phyloP scores from a whole-genome alignment of 176 grass and related monocot genomes.

The Oryza meyeriana region DNA sequence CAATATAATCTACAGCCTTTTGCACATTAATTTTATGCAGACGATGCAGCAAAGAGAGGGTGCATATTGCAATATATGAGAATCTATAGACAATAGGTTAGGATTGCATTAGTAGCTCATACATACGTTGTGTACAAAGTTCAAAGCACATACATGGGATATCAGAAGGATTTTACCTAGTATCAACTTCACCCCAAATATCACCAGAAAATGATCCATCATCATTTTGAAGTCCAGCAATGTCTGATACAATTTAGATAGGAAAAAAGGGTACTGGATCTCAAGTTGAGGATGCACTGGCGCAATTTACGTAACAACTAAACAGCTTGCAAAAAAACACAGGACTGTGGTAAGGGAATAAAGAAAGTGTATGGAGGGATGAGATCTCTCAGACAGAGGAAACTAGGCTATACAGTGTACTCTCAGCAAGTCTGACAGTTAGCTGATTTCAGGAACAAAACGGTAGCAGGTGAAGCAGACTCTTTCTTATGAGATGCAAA shows the following conservation, averaged over 20 bases:
- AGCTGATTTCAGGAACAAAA: not conserved
- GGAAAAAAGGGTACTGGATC: slow-evolving; percentile 31
- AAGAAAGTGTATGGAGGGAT: not conserved
- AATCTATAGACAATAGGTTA: slow-evolving; percentile 54
- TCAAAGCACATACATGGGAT: not conserved
- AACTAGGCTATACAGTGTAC: not conserved
- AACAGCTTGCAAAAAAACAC: not conserved
- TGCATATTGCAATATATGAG: slow-evolving; percentile 81
- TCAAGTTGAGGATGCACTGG: not conserved
- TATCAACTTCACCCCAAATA: slow-evolving; percentile 91
- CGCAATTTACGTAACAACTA: not conserved
- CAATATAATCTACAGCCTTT: slow-evolving; percentile 80
- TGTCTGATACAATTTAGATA: slow-evolving; percentile 55
- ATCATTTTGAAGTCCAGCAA: slow-evolving; percentile 72
- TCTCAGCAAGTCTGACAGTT: not conserved
- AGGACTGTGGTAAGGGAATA: not conserved
- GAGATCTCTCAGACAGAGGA: not conserved
- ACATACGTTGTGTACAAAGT: not conserved
- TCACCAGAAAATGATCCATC: slow-evolving; percentile 97
- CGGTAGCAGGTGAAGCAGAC: not conserved
- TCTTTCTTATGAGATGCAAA: not conserved
- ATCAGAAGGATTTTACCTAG: slow-evolving; percentile 42
- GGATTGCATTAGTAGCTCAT: not conserved
- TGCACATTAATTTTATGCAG: slow-evolving; percentile 82
- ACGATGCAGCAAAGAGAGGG: slow-evolving; percentile 63